Conservation (phyloP, 2,329 filamentous ascomycete genomes). For the Pseudopyricularia cyperi region DNA sequence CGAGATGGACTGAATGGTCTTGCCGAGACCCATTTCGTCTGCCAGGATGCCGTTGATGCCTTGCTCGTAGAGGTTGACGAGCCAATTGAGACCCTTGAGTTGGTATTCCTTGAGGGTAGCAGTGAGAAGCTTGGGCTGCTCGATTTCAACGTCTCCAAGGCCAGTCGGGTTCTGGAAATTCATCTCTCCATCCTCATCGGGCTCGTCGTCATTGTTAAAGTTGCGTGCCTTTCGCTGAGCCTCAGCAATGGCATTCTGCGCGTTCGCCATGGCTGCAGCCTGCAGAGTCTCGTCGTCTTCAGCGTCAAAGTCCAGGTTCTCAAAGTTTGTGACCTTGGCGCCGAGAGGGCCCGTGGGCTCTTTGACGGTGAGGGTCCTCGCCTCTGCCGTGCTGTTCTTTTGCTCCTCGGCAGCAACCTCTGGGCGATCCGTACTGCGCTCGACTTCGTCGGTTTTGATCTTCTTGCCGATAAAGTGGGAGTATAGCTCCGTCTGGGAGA, state of each 20-base stretch:
- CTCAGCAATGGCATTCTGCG: conserved; percentile 88
- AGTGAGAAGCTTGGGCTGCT: conserved; percentile 86
- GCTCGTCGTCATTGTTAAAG: conserved; percentile 67
- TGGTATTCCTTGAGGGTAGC: conserved; percentile 97
- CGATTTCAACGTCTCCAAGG: conserved; percentile 83
- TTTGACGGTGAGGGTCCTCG: conserved; percentile 30
- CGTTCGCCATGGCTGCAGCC: conserved; percentile 84
- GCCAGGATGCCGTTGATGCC: conserved; percentile 98
- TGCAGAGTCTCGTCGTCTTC: conserved; percentile 76
- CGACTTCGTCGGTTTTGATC: conserved; percentile 93
- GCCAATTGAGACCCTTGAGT: conserved; percentile 97
- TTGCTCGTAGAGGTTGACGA: conserved; percentile 97
- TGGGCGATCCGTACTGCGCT: conserved; percentile 74
- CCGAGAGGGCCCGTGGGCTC: conserved; percentile 41
- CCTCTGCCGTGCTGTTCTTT: conserved; percentile 24
- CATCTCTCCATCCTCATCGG: conserved; percentile 85
- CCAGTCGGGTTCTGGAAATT: conserved; percentile 99
- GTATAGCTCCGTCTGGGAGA: conserved; percentile 96
- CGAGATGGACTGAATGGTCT: conserved; percentile 97
- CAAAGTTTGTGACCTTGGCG: conserved; percentile 79
- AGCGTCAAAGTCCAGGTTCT: conserved; percentile 89
- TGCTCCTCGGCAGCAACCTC: conserved; percentile 47
- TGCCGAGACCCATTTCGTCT: conserved; percentile 98
- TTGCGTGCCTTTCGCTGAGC: conserved; percentile 85
- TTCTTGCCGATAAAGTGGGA: conserved; percentile 99